phyloP scores from a whole-genome alignment of 768 basidiomycete species.

The Hebeloma cylindrosporum region DNA sequence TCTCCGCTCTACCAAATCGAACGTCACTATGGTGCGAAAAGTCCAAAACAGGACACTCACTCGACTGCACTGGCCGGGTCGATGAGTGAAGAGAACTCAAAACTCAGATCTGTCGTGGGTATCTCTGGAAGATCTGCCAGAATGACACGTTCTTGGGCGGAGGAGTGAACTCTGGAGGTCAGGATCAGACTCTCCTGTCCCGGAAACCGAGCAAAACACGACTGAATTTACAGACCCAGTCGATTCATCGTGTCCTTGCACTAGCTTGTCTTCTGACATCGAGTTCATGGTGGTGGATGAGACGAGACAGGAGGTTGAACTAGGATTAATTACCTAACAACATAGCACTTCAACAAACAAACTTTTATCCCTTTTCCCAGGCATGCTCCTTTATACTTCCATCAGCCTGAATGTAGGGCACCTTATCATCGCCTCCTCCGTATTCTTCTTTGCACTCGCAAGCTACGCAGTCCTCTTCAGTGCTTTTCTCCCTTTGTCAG shows the following conservation, averaged over 20 bases:
- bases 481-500: slow-evolving; percentile 56
- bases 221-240: slow-evolving; percentile 35
- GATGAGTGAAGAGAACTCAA: slow-evolving; percentile 48
- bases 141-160: slow-evolving; percentile 3
- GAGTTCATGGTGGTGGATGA: slow-evolving; percentile 26
- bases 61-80: slow-evolving; percentile 34
- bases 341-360: slow-evolving; percentile 11
- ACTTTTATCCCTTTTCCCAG: slow-evolving; percentile 13
- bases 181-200: slow-evolving; percentile 32
- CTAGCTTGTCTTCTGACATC: slow-evolving; percentile 15
- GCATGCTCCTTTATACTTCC: neutral
- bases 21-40: too few species aligned
- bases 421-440: slow-evolving; percentile 44
- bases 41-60: slow-evolving; percentile 46
- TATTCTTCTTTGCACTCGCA: slow-evolving; percentile 54
- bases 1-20: slow-evolving; percentile 49
- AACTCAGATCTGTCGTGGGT: slow-evolving; percentile 43
- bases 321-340: slow-evolving; percentile 19
- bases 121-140: slow-evolving; percentile 46
- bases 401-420: slow-evolving; percentile 40
- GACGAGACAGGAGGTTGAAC: too few species aligned
- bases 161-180: slow-evolving; percentile 22
- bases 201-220: slow-evolving; percentile 11
- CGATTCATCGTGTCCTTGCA: slow-evolving; percentile 21
- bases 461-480: slow-evolving; percentile 67